These are phyloP conservation scores for Oryza meridionalis DNA, from an alignment of 176 grass and related monocot species.

Conservation along the genomic window DNA sequence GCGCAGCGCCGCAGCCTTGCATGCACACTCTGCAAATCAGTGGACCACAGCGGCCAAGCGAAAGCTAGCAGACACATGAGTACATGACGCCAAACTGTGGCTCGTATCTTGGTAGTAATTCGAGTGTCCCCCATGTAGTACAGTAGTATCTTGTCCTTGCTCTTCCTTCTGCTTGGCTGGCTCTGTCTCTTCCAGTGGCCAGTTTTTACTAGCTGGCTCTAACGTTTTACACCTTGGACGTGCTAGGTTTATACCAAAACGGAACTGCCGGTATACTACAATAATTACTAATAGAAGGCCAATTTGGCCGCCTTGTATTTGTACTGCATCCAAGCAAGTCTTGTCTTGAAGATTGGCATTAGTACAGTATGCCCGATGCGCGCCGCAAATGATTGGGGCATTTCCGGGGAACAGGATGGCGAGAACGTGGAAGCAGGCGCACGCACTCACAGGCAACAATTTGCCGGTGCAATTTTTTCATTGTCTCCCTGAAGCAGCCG, in stretches of 20 bases:
- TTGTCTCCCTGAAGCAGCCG: conserved; percentile 10
- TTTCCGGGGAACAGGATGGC: conserved; percentile 40
- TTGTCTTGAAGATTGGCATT: neutral
- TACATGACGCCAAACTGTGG: neutral
- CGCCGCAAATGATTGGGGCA: conserved; percentile 25
- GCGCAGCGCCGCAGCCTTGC: neutral
- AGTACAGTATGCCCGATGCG: neutral
- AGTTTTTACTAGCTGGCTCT: neutral
- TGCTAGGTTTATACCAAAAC: neutral
- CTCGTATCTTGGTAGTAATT: neutral
- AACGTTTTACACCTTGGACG: neutral
- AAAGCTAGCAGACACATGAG: neutral
- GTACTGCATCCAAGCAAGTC: neutral
- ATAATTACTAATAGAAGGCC: too few species aligned
- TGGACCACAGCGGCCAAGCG: neutral
- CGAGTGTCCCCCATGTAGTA: neutral
- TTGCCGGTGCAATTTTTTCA: neutral
- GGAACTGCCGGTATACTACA: too few species aligned
- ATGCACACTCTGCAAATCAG: neutral
- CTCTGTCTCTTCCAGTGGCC: neutral
- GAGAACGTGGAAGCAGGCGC: conserved; percentile 27
- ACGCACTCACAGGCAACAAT: conserved; percentile 9
- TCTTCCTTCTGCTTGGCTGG: neutral
- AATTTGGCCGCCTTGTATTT: too few species aligned
- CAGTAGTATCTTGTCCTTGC: neutral